Conservation (phyloP, 805 yeast genomes). For the Yamadazyma akitaensis region DNA sequence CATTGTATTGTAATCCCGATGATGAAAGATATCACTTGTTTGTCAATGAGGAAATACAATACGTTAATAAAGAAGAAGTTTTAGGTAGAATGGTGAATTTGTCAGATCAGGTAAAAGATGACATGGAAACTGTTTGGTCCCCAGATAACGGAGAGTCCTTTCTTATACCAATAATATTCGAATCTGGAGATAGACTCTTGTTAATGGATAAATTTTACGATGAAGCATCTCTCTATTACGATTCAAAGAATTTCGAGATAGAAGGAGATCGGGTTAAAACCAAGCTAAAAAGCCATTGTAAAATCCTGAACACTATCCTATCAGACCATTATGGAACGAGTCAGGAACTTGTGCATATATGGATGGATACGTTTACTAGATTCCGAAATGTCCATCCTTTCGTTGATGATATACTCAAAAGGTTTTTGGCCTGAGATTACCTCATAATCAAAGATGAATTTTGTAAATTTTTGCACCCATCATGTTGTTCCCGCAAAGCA, state of each 20-base stretch:
- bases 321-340: constrained; percentile 16
- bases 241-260: constrained; percentile 14
- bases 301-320: constrained; percentile 11
- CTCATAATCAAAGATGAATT: too few species aligned
- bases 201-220: constrained; percentile 20
- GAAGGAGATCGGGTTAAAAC: constrained; percentile 9
- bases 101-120: constrained; percentile 7
- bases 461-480: too few species aligned
- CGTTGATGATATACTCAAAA: not conserved
- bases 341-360: constrained; percentile 18
- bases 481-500: too few species aligned
- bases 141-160: constrained; percentile 10
- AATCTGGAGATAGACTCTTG: constrained; percentile 13
- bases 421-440: not conserved
- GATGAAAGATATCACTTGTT: constrained; percentile 24
- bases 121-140: constrained; percentile 16
- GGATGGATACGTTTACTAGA: constrained; percentile 11
- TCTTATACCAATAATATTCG: constrained; percentile 23
- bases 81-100: constrained; percentile 8
- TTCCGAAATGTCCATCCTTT: not conserved
- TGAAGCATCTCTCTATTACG: constrained; percentile 13
- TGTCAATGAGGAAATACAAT: not conserved
- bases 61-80: constrained; percentile 18
- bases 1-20: constrained; percentile 22
- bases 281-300: constrained; percentile 17